Evolutionary conservation across 1,284 basidiomycete species (phyloP).

Genomic region (Ganoderma multipileum): DNA sequence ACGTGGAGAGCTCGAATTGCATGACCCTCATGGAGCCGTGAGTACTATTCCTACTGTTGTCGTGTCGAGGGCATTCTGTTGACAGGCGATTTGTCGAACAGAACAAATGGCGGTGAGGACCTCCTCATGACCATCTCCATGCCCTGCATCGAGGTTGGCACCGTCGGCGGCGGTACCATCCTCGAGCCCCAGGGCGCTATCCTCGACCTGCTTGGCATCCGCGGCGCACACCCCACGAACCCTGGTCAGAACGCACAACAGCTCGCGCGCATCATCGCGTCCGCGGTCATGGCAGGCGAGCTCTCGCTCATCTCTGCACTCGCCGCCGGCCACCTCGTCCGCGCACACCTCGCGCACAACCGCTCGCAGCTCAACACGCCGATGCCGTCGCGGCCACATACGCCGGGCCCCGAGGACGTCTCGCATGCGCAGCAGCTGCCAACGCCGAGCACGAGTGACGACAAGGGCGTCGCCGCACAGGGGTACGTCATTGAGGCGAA

Average conservation of each 20-base stretch:
- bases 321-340: constrained; percentile 90
- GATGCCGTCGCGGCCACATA: constrained; percentile 65
- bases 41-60: constrained; percentile 46
- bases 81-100: constrained; percentile 38
- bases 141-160: constrained; percentile 97
- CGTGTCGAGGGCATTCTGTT: background rate
- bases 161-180: constrained; percentile 95
- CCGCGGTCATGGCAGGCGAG: constrained; percentile 95
- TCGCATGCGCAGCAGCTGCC: constrained; percentile 7
- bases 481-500: constrained; percentile 28
- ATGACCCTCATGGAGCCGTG: constrained; percentile 99
- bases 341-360: constrained; percentile 90
- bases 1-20: constrained; percentile 98
- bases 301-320: constrained; percentile 88
- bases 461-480: constrained; percentile 7
- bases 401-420: constrained; percentile 50
- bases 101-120: constrained; percentile 89
- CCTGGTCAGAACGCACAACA: constrained; percentile 90
- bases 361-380: constrained; percentile 76
- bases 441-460: constrained; percentile 11
- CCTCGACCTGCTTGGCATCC: constrained; percentile 91
- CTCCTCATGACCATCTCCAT: constrained; percentile 92
- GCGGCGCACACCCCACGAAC: constrained; percentile 82
- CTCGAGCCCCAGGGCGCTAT: constrained; percentile 90
- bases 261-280: constrained; percentile 87